Evolutionary conservation across 1,284 basidiomycete species (phyloP).

Genomic region (Microbotryum intermedium): DNA sequence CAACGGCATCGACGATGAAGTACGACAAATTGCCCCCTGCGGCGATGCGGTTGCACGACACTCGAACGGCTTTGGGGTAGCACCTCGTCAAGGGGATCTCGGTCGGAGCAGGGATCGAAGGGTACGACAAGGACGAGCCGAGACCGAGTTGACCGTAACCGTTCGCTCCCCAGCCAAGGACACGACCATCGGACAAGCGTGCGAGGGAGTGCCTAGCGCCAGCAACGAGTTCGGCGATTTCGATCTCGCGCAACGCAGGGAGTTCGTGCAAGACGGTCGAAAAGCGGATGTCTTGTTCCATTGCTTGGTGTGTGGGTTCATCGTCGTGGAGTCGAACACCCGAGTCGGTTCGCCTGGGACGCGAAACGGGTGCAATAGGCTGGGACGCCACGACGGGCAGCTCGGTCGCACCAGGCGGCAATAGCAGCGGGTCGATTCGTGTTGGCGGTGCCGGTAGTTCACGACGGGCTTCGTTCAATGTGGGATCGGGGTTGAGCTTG

Average conservation of each 20-base stretch:
- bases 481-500: conserved; percentile 15
- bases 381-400: not conserved
- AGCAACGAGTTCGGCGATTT: conserved; percentile 61
- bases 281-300: conserved; percentile 52
- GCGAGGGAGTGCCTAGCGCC: conserved; percentile 67
- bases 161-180: conserved; percentile 85
- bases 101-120: conserved; percentile 71
- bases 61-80: conserved; percentile 49
- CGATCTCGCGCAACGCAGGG: conserved; percentile 60
- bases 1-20: conserved; percentile 62
- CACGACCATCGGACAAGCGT: conserved; percentile 58
- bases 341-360: conserved; percentile 36
- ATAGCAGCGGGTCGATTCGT: conserved; percentile 38
- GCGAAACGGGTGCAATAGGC: not conserved
- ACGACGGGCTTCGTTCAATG: conserved; percentile 9
- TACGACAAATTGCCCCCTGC: conserved; percentile 70
- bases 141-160: conserved; percentile 50
- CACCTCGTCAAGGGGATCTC: conserved; percentile 64
- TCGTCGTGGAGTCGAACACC: not conserved
- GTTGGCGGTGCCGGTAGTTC: conserved; percentile 34
- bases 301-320: conserved; percentile 13
- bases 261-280: conserved; percentile 70
- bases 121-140: conserved; percentile 57
- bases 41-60: conserved; percentile 56
- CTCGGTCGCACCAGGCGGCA: conserved; percentile 31